Percentiles rank a stretch among this genome's conserved stretches.
These are phyloP conservation scores for Barbarea vulgaris DNA, from an alignment of 345 rosid species.

Conservation along the genomic window DNA sequence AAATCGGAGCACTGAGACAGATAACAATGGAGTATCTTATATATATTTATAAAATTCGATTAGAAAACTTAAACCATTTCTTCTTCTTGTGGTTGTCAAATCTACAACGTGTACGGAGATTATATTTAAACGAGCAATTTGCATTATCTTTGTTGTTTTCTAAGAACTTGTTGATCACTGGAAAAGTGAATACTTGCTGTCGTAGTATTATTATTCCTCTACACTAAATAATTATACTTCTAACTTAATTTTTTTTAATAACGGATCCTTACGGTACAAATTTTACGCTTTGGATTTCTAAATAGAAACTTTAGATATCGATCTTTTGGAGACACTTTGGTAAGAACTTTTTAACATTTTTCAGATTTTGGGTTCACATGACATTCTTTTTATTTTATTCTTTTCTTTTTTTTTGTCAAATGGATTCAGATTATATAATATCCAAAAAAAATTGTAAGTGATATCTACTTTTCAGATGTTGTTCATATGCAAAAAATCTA, in stretches of 20 bases:
- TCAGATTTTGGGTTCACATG: background rate
- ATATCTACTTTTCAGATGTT: background rate
- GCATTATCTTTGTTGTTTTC: background rate
- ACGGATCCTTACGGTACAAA: background rate
- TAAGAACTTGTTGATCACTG: conserved; percentile 13
- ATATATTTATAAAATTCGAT: background rate
- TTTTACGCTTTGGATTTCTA: background rate
- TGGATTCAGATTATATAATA: background rate
- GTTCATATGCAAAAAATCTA: background rate
- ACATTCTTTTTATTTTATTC: background rate
- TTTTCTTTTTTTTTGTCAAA: background rate
- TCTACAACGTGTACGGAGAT: conserved; percentile 5
- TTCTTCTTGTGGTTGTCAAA: conserved; percentile 26
- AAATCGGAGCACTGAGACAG: conserved; percentile 10
- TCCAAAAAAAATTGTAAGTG: background rate
- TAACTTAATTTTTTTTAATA: background rate
- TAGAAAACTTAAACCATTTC: background rate
- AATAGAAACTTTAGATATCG: background rate
- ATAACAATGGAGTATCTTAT: background rate
- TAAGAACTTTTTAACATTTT: background rate
- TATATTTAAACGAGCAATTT: conserved; percentile 5
- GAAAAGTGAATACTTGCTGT: background rate
- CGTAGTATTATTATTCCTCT: background rate
- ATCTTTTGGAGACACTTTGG: background rate
- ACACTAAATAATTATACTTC: background rate